Evolutionary conservation across 164 flowering plant species (phyloP).

Genomic region (Piper longum): DNA sequence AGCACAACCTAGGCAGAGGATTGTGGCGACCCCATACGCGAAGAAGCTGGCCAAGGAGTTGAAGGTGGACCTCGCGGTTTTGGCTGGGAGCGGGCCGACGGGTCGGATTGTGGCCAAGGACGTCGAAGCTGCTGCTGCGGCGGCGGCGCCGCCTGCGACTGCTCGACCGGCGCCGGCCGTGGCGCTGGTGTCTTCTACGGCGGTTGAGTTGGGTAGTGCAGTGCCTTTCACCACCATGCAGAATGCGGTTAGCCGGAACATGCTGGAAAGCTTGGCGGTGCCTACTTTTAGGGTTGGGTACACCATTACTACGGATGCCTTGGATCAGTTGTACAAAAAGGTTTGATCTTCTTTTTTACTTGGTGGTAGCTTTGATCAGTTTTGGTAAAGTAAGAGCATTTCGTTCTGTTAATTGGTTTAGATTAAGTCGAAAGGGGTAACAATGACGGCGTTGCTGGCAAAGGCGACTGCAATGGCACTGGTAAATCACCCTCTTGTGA

Average conservation of each 20-base stretch:
- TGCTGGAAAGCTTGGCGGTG: constrained; percentile 80
- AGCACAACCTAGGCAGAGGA: constrained; percentile 64
- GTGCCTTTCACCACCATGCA: constrained; percentile 94
- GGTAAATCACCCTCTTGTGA: constrained; percentile 80
- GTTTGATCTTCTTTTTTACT: constrained; percentile 16
- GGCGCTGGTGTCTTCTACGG: constrained; percentile 10
- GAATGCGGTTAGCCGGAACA: constrained; percentile 81
- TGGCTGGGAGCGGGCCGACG: constrained; percentile 72
- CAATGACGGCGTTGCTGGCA: constrained; percentile 95
- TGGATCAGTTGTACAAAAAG: constrained; percentile 89
- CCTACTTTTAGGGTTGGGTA: constrained; percentile 95
- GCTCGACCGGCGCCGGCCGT: neutral
- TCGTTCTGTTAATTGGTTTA: constrained; percentile 5
- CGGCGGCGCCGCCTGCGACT: constrained; percentile 6
- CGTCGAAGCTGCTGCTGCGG: constrained; percentile 66
- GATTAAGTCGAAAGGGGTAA: constrained; percentile 94
- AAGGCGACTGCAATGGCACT: constrained; percentile 96
- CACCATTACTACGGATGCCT: constrained; percentile 74
- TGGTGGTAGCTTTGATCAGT: neutral
- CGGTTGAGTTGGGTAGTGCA: constrained; percentile 34
- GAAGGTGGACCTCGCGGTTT: constrained; percentile 56
- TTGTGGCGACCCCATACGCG: constrained; percentile 93
- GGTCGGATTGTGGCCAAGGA: constrained; percentile 93
- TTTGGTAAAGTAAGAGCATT: neutral
- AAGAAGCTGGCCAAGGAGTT: constrained; percentile 86